A percentile compares a stretch with the other conserved stretches of the same genome.
Evolutionary conservation across 2,329 filamentous ascomycete genomes (phyloP).

Genomic region (Tolypocladium nubicola): DNA sequence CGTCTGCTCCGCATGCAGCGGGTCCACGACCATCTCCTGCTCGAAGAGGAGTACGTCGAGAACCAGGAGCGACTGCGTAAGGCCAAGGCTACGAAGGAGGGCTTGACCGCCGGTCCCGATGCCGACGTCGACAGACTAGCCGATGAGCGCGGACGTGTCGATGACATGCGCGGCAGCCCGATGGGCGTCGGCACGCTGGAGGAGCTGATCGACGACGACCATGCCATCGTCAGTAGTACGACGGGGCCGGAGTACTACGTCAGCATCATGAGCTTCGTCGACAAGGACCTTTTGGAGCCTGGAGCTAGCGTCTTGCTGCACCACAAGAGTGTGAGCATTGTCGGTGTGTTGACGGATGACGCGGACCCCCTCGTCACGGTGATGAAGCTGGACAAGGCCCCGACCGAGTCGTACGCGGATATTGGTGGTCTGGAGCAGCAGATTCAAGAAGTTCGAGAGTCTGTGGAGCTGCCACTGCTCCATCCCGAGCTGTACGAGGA

Average conservation of each 20-base stretch:
- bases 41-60: constrained; percentile 98
- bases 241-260: constrained; percentile 98
- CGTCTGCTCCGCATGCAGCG: constrained; percentile 96
- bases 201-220: constrained; percentile 98
- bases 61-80: constrained; percentile 96
- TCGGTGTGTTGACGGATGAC: constrained; percentile 93
- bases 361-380: constrained; percentile 91
- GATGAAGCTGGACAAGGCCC: constrained; percentile 99
- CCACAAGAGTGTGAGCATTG: constrained; percentile 96
- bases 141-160: constrained; percentile 87
- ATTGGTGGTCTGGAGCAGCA: constrained; percentile 93
- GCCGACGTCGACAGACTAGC: constrained; percentile 73
- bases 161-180: constrained; percentile 96
- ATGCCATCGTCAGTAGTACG: constrained; percentile 94
- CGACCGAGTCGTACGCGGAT: constrained; percentile 95
- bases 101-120: constrained; percentile 58
- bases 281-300: constrained; percentile 95
- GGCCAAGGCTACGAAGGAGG: constrained; percentile 71
- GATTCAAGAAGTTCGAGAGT: constrained; percentile 96
- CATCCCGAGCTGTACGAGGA: constrained; percentile 98
- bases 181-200: constrained; percentile 98
- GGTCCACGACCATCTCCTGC: constrained; percentile 90
- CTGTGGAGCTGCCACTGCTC: constrained; percentile 86
- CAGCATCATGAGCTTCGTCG: constrained; percentile 99
- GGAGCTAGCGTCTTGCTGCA: constrained; percentile 92